Evolutionary conservation across 768 basidiomycete genomes (phyloP), one percentile per base, ranked within the genome.

Genomic region (Mycena crocata): DNA sequence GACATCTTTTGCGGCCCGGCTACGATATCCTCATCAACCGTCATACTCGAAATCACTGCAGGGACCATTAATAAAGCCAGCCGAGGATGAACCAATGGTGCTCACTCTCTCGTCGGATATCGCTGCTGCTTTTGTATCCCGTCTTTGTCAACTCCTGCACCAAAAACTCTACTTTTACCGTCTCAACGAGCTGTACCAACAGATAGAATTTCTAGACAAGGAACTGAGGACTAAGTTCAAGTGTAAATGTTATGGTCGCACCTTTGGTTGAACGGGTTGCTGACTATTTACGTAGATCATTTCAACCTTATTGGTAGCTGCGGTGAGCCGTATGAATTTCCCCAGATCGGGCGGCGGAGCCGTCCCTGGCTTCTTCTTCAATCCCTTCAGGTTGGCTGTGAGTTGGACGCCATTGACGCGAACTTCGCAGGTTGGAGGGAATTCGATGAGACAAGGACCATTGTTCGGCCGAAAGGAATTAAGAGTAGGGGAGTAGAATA

Each of bases 321-420:
- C 79, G 51, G 72, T 80, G 15, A 80, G 67, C 57, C 83, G 79
- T 9, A 83, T 76, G 64, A 82, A 81, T 69, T 82, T 81, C 40
- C 80, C 79, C 35, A 87, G 71, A 75, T 95, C 91, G 2, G 94
- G 90, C 8, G 95, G 95, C n/a, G 95, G 94, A 1, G 95, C 93
- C 45, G 94, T 96, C 4, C 95, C 95, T 31, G 94, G 92, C 72
- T 93, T 96, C 84, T 98, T 98, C 85, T 98, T 98, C 75, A 97
- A 80, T 6, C 96, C 96, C 77, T 95, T 95, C 68, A 95, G 77
- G 76, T 91, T 96, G 39, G 91, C 93, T 23, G 82, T 81, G 32
- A 97, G 80, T 58, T 87, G 84, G 3, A 82, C 82, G 59, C 81
- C 84, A 77, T 98, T 97, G 40, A 96, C 88, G 74, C 94, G 91